Base-by-base conservation (phyloP, 2,329 filamentous ascomycete species). In the Mollisiaceae sp. region DNA sequence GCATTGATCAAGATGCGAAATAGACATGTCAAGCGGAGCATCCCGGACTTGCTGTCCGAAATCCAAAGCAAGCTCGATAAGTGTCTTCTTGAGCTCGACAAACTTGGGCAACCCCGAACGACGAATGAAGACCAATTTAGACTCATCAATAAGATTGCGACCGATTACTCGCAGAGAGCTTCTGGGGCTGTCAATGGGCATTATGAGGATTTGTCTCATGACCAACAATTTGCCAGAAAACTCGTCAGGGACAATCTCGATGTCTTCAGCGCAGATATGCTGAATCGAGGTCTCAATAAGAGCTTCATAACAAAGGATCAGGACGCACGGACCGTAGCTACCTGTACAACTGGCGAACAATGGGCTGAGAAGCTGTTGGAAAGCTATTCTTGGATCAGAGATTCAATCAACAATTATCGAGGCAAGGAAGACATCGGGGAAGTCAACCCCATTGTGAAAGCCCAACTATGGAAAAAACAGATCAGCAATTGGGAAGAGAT, bases 301-400 rank as follows among this genome's bases (percentile, higher is more conserved):
- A 14, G 4, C 2, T 62, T 62, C 27, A 55, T 35, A 8, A 62
- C 54, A 1, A 2, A 22, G 52, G 24, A 61, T 24, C 22, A 62
- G 11, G 68, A 69, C 60, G 66, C 62, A 36, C 15, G 63, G n/a
- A 32, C 35, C 8, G 18, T 70, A 50, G 35, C 35, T 18, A 15
- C 2, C 15, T 32, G 24, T 11, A 3, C 14, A 11, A 2, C 9
- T 15, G 9, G 27, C 8, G 9, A 39, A 1, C 20, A 62, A 12
- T 69, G 65, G 68, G 38, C 43, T 4, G n/a, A 43, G 2, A 62
- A 43, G 24, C 39, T 69, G 1, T 54, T 67, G 45, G 50, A 56
- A 32, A 65, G 60, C 5, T 71, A 70, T 59, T 22, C 20, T 8
- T 70, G 66, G 68, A 70, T 71, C 39, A 54, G 59, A 3, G 38